Conservation (phyloP, 1,284 basidiomycete genomes). For the Coniferiporia sulphurascens region DNA sequence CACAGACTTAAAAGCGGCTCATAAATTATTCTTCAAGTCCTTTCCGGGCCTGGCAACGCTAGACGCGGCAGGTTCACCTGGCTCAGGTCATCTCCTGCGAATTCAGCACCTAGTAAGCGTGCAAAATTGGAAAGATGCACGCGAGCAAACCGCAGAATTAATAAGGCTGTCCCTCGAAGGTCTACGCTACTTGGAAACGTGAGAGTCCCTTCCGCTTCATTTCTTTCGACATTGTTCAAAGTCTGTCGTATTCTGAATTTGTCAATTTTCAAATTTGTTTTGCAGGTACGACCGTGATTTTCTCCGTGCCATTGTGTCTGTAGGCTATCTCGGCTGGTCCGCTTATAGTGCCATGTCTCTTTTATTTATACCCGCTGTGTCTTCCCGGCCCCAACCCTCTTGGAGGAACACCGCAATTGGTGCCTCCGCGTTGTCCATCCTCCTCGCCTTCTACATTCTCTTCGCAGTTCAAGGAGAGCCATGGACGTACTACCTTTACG, state of each 20-base stretch:
- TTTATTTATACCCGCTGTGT: constrained; percentile 27
- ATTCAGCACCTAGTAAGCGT: constrained; percentile 43
- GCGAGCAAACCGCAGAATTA: constrained; percentile 46
- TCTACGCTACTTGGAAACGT: constrained; percentile 80
- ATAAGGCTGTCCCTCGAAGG: constrained; percentile 60
- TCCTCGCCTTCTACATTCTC: constrained; percentile 38
- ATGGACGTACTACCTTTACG: constrained; percentile 74
- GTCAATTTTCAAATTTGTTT: neutral
- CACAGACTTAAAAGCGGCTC: constrained; percentile 55
- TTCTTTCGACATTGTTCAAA: neutral
- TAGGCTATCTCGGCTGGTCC: constrained; percentile 79
- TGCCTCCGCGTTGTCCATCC: neutral
- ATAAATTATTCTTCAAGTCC: constrained; percentile 58
- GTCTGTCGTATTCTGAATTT: neutral
- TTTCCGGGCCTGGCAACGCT: constrained; percentile 39
- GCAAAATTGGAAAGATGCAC: constrained; percentile 46
- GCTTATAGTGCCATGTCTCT: constrained; percentile 57
- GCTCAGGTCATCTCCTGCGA: constrained; percentile 29
- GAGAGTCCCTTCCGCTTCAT: constrained; percentile 1
- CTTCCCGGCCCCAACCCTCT: neutral
- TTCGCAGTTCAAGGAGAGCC: constrained; percentile 67
- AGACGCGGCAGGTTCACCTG: constrained; percentile 26
- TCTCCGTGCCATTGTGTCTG: constrained; percentile 63
- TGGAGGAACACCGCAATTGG: constrained; percentile 14
- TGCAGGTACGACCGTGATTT: constrained; percentile 69